phyloP scores from a whole-genome alignment of 2,329 filamentous ascomycete species.

The Paracorniculantispora psalliotae region DNA sequence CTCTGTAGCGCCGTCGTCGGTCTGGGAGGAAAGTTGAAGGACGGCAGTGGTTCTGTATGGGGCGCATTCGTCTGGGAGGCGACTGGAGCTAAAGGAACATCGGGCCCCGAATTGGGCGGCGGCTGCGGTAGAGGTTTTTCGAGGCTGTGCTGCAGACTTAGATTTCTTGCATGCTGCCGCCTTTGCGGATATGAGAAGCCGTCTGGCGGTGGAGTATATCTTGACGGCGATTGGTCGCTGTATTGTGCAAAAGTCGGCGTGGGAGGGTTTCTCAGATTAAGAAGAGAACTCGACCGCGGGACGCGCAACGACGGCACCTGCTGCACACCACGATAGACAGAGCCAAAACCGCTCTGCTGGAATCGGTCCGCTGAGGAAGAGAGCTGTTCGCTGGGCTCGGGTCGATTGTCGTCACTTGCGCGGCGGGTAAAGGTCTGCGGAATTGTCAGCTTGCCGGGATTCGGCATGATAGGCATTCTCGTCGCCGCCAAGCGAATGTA shows the following conservation, averaged over 20 bases:
- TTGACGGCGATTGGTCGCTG: constrained; percentile 2
- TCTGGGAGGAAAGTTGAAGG: not conserved
- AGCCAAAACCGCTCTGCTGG: not conserved
- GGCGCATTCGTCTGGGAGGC: constrained; percentile 13
- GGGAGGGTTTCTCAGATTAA: constrained; percentile 4
- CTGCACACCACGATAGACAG: constrained; percentile 7
- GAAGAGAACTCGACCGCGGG: constrained; percentile 9
- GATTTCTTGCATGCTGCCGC: constrained; percentile 46
- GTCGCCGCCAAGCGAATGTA: constrained; percentile 5
- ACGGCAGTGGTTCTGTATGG: constrained; percentile 24
- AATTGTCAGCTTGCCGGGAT: constrained; percentile 9
- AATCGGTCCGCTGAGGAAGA: constrained; percentile 7
- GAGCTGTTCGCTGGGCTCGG: not conserved
- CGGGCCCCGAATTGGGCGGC: constrained; percentile 27
- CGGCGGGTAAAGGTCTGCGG: constrained; percentile 7
- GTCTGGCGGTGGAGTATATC: constrained; percentile 13
- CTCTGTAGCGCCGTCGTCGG: not conserved
- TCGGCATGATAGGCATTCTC: constrained; percentile 8
- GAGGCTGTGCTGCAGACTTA: constrained; percentile 53
- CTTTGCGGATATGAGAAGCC: not conserved
- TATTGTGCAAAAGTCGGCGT: not conserved
- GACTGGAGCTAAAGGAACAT: constrained; percentile 7
- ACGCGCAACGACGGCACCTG: not conserved
- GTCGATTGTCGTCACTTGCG: not conserved
- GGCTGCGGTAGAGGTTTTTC: constrained; percentile 53